Conservation (phyloP, 148 eudicot genomes). For the Silene latifolia region DNA sequence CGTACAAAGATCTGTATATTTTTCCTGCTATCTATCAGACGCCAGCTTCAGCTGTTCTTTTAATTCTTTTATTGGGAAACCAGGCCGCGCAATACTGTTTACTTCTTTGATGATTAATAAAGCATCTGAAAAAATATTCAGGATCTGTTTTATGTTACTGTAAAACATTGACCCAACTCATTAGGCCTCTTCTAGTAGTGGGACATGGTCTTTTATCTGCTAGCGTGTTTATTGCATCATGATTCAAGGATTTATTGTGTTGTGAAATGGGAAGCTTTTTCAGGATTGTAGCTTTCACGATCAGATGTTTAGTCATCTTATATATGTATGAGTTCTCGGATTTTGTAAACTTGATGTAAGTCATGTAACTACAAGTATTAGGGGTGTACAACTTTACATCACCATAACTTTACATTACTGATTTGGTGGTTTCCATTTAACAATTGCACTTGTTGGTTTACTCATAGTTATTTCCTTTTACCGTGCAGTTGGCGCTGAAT, state of each 20-base stretch:
- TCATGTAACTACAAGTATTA: too few species aligned
- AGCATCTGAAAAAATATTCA: not conserved
- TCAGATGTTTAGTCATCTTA: not conserved
- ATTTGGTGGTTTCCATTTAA: not conserved
- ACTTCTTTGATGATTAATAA: not conserved
- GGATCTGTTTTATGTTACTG: not conserved
- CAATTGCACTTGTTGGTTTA: not conserved
- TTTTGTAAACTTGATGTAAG: too few species aligned
- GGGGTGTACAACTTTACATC: not conserved
- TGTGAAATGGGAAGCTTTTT: not conserved
- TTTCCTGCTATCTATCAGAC: not conserved
- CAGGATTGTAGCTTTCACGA: not conserved
- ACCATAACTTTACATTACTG: not conserved
- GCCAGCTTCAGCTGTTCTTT: not conserved
- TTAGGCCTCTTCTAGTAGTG: too few species aligned
- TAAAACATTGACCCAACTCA: too few species aligned
- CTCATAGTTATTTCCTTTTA: not conserved
- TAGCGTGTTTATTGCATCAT: not conserved
- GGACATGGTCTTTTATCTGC: too few species aligned
- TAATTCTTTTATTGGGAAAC: not conserved
- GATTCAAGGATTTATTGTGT: not conserved
- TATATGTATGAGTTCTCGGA: not conserved
- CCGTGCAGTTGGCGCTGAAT: conserved; percentile 17
- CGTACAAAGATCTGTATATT: not conserved
- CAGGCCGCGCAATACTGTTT: not conserved